These are phyloP conservation scores for Leccinum sublutescens DNA, from an alignment of 768 basidiomycete species.

Conservation along the genomic window DNA sequence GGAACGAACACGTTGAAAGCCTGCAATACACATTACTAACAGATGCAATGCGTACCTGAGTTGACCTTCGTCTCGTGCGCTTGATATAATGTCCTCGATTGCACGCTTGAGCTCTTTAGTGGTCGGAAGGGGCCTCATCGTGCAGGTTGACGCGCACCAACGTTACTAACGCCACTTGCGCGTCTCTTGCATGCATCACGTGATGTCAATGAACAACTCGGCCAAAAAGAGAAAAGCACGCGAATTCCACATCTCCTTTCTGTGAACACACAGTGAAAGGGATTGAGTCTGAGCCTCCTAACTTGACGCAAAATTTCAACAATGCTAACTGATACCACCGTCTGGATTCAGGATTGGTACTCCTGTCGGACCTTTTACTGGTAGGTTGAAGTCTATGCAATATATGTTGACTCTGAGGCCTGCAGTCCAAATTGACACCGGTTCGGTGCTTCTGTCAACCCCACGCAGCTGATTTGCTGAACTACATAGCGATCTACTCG, in stretches of 20 bases:
- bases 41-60: conserved; percentile 15
- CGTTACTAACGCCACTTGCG: background rate
- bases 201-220: conserved; percentile 2
- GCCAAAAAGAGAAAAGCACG: too few relatives aligned
- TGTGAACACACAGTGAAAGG: too few relatives aligned
- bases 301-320: too few relatives aligned
- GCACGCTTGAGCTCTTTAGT: conserved; percentile 16
- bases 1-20: background rate
- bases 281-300: too few relatives aligned
- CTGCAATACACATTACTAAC: background rate
- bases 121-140: conserved; percentile 15
- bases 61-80: conserved; percentile 21
- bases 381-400: background rate
- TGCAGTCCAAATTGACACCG: background rate
- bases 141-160: background rate
- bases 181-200: conserved; percentile 5
- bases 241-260: too few relatives aligned
- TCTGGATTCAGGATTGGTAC: background rate
- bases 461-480: background rate
- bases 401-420: background rate
- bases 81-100: conserved; percentile 21
- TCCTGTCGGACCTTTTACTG: background rate
- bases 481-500: background rate
- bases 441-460: background rate
- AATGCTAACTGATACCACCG: too few relatives aligned